Base-by-base conservation (phyloP, 2,329 filamentous ascomycete genomes). In the Pseudogymnoascus sp. region DNA sequence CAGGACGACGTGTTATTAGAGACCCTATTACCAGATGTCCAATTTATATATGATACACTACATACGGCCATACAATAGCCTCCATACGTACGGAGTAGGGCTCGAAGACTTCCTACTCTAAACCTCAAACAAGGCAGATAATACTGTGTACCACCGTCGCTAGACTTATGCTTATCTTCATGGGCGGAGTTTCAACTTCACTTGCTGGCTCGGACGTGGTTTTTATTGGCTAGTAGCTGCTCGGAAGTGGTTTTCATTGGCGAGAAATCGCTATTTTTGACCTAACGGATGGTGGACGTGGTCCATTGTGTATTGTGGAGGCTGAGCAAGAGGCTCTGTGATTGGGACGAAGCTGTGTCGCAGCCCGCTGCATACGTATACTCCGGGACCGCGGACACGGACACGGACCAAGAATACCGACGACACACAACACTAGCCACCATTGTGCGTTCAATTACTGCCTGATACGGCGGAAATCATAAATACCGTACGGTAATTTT, bases 311-410 rank as follows among this genome's bases (percentile, higher is more conserved):
- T 17, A 33, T 33, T 55, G 27, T 55, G 48, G 48, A 33, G 48
- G 48, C 48, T 55, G 48, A 55, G 44, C 12, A 17, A n/a, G 44
- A 51, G 44, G 44, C 44, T 51, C 44, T 51, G 44, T 51, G 44
- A 51, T 51, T 51, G 44, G 44, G 27, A 31, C 21, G 13, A 48
- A 48, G 25, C 42, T 7, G 42, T 8, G 42, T n/a, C 42, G 4
- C 13, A 48, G 25, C 17, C 8, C 6, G 2, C 15, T 51, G 44
- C n/a, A 17, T 17, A 55, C 48, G 48, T 55, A 55, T 10, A n/a
- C 48, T 4, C 27, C 44, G 5, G 13, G 41, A 5, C 41, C 42
- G 9, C 25, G 27, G 27, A 55, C 48, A 55, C 48, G 48, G 48
- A 55, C 48, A 55, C 29, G 48, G 48, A 33, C 5, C 9, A 55